phyloP scores from a whole-genome alignment of 176 grass and related monocot species.

The Musa schizocarpa region DNA sequence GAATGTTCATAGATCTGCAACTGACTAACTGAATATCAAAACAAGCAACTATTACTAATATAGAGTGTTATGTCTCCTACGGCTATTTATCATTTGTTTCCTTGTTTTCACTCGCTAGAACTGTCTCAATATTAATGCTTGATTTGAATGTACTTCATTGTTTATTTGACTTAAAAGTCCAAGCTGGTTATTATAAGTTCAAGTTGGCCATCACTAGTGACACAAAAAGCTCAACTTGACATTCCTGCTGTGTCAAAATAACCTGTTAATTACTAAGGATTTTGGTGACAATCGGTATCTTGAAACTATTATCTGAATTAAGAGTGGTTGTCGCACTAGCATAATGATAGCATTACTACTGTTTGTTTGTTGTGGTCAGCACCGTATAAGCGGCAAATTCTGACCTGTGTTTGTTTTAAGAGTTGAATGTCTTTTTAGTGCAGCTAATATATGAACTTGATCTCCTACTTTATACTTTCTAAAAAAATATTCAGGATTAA shows the following conservation, averaged over 20 bases:
- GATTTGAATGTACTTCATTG: not conserved
- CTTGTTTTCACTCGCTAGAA: not conserved
- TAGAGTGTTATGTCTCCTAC: not conserved
- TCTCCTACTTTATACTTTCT: no score
- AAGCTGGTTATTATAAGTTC: not conserved
- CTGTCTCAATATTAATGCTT: not conserved
- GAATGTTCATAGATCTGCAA: not conserved
- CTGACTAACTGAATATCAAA: not conserved
- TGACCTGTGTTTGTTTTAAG: not conserved
- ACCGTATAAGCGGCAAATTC: not conserved
- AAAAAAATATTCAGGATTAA: conserved; percentile 28
- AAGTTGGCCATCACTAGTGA: not conserved
- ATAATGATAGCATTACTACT: not conserved
- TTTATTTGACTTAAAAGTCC: not conserved
- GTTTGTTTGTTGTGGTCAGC: not conserved
- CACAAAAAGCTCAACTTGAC: not conserved
- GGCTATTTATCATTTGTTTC: not conserved
- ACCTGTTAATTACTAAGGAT: not conserved
- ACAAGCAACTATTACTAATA: not conserved
- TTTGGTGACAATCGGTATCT: not conserved
- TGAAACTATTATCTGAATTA: not conserved
- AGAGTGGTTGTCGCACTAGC: not conserved
- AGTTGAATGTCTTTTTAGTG: no score
- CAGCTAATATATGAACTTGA: no score
- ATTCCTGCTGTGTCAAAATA: not conserved